phyloP scores from a whole-genome alignment of 2,329 filamentous ascomycete species.

The Diaporthe sp. region DNA sequence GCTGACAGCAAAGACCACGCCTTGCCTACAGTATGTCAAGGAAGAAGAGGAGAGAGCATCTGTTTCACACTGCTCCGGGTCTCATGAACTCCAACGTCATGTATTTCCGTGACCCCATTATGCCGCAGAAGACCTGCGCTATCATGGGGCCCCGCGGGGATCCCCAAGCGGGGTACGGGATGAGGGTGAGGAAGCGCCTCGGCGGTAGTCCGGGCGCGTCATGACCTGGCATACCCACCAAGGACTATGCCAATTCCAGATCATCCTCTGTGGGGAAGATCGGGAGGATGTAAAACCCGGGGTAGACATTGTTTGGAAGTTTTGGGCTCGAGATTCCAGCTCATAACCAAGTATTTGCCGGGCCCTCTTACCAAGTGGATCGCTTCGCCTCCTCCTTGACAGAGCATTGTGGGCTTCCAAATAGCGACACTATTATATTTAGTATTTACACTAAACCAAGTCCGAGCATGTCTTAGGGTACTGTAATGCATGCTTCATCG shows the following conservation, averaged over 20 bases:
- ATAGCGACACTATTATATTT: not conserved
- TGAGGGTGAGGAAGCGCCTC: conserved; percentile 4
- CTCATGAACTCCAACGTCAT: conserved; percentile 1
- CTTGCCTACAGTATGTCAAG: not conserved
- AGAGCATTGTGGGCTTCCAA: not conserved
- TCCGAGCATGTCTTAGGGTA: conserved; percentile 60
- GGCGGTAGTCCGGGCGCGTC: not conserved
- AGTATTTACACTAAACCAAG: not conserved
- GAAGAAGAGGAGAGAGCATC: conserved; percentile 7
- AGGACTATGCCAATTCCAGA: not conserved
- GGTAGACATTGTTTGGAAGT: not conserved
- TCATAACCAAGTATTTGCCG: not conserved
- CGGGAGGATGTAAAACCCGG: not conserved
- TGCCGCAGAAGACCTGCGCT: not conserved
- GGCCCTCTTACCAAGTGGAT: not conserved
- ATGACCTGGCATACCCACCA: conserved; percentile 6
- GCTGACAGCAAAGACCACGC: not conserved
- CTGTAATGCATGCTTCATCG: conserved; percentile 49
- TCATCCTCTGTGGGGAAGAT: not conserved
- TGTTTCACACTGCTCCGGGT: not conserved
- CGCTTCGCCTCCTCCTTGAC: not conserved
- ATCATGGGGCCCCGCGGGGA: conserved; percentile 11
- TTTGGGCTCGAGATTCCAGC: not conserved
- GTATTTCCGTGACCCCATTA: not conserved
- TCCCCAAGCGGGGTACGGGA: conserved; percentile 16